These are phyloP conservation scores for Penicillium nucicola DNA, from an alignment of 495 filamentous ascomycete genomes.

Conservation along the genomic window DNA sequence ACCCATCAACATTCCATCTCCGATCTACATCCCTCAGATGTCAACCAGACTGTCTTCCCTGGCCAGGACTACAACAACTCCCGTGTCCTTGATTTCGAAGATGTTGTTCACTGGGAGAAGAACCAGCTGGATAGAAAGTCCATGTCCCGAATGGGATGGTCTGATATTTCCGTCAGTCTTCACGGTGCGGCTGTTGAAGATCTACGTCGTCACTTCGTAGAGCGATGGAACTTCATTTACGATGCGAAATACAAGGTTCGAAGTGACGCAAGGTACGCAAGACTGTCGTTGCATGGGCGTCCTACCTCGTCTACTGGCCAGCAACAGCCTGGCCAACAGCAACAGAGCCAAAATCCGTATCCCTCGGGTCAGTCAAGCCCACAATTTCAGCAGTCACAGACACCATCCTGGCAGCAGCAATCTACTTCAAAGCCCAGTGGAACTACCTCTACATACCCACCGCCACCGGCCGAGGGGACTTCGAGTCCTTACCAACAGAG, in stretches of 20 bases:
- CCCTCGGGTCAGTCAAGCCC: slow-evolving; percentile 15
- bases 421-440: slow-evolving; percentile 9
- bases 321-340: slow-evolving; percentile 16
- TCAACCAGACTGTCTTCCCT: slow-evolving; percentile 74
- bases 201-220: slow-evolving; percentile 73
- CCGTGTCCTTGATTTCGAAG: slow-evolving; percentile 79
- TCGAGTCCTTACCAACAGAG: background rate
- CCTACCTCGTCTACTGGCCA: slow-evolving; percentile 20
- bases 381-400: slow-evolving; percentile 5
- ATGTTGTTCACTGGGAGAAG: slow-evolving; percentile 77
- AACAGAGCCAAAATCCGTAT: slow-evolving; percentile 12
- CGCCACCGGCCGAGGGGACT: background rate
- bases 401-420: slow-evolving; percentile 9
- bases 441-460: slow-evolving; percentile 1
- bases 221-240: slow-evolving; percentile 94
- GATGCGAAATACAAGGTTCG: slow-evolving; percentile 73
- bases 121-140: slow-evolving; percentile 82
- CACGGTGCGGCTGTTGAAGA: slow-evolving; percentile 78
- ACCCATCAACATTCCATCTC: slow-evolving; percentile 74
- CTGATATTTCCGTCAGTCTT: slow-evolving; percentile 80
- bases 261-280: slow-evolving; percentile 59
- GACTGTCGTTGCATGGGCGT: slow-evolving; percentile 43
- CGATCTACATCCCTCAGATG: slow-evolving; percentile 77
- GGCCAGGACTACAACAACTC: slow-evolving; percentile 97
- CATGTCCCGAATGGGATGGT: slow-evolving; percentile 90